These are phyloP conservation scores for Lunularia cruciata DNA, from an alignment of 225 moss, liverwort and hornwort genomes.

Conservation along the genomic window DNA sequence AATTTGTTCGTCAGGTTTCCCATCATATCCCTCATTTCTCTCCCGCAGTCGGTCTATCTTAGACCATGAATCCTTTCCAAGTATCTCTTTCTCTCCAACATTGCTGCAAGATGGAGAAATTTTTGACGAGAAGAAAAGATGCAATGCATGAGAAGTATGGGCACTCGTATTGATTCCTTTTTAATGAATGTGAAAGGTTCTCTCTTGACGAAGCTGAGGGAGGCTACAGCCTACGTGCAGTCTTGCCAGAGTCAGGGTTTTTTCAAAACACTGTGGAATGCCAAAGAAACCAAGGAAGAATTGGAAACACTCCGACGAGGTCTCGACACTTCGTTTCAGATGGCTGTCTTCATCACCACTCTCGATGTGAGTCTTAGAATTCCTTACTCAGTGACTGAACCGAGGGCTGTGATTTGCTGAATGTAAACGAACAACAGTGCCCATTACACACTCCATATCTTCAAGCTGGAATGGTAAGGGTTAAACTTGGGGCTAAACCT, in stretches of 20 bases:
- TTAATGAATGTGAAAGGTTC: neutral
- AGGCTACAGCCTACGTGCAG: slow-evolving; percentile 5
- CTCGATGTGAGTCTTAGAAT: slow-evolving; percentile 10
- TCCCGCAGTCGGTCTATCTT: too few species aligned
- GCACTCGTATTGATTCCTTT: neutral
- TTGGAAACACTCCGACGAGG: neutral
- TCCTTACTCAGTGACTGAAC: neutral
- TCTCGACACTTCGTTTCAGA: slow-evolving; percentile 16
- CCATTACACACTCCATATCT: too few species aligned
- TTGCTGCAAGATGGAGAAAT: too few species aligned
- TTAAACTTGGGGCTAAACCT: too few species aligned
- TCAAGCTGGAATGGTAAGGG: too few species aligned
- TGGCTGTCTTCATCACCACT: slow-evolving; percentile 12
- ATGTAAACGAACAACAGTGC: too few species aligned
- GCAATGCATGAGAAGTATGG: neutral
- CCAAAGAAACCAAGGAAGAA: slow-evolving; percentile 10
- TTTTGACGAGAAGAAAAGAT: too few species aligned
- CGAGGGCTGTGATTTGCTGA: too few species aligned
- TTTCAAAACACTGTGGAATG: slow-evolving; percentile 21
- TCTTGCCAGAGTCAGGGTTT: slow-evolving; percentile 7
- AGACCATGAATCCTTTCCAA: too few species aligned
- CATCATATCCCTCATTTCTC: too few species aligned
- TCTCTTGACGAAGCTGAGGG: slow-evolving; percentile 8
- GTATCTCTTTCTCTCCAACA: too few species aligned
- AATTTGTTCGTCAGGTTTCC: too few species aligned